Base-by-base conservation (phyloP, 306 rosid species). In the Rosa lucieae region DNA sequence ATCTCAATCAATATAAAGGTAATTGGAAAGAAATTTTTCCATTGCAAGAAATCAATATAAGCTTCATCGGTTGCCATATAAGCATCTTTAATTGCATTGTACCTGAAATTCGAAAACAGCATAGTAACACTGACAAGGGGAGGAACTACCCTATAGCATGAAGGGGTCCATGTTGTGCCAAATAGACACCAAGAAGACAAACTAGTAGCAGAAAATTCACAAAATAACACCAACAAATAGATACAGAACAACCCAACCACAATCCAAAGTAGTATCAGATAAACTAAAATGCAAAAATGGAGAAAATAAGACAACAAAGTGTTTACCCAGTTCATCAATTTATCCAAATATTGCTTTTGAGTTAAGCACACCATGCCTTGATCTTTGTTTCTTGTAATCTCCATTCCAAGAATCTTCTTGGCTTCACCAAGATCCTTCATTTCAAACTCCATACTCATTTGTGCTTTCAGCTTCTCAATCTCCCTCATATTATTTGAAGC, bases 71-170 rank as follows among this genome's bases (percentile, higher is more conserved):
- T 74, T 69, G 20, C 58, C 42, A 18, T 20, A 48, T 37, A 70
- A 39, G 21, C n/a, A 21, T 18, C 12, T 21, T 37, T 13, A 46
- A 47, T 46, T 53, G 55, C 65, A 49, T 40, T 51, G 61, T 79
- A 56, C 73, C 75, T 68, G 18, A 59, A n/a, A 44, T 26, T 80
- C 73, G 32, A 37, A 44, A 78, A 35, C 39, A 21, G 39, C 17
- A 29, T 59, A 43, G 70, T 39, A 84, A 51, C 21, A 35, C 55
- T 32, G 52, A 63, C 58, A 85, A 80, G 29, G 29, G 29, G 29
- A 26, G 29, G 29, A 26, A 26, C 29, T 26, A 26, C 29, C 29
- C 29, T 26, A 26, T 26, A 26, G 29, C 29, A 26, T 26, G 29
- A 26, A 26, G 29, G 29, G 29, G 29, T 26, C 29, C 29, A 26